Evolutionary conservation across 73 alveolate genomes (phyloP).

Genomic region (Paramecium caudatum): DNA sequence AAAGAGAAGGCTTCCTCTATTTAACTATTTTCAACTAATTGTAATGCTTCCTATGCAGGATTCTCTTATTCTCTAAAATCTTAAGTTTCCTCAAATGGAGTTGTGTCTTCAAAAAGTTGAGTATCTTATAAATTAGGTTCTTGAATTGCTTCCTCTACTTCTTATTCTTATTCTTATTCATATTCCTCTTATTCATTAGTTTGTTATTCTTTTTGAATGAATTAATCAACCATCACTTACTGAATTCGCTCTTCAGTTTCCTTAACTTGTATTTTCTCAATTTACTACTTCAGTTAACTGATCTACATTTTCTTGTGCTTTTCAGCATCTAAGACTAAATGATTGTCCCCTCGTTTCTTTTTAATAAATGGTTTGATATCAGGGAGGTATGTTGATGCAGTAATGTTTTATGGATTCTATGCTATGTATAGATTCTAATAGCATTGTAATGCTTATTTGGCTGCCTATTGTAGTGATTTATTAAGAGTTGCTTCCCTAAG

Average conservation of each 20-base stretch:
- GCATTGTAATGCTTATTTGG: conserved; percentile 41
- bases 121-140: background rate
- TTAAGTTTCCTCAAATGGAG: background rate
- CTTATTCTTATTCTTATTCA: background rate
- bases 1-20: background rate
- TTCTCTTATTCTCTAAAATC: conserved; percentile 22
- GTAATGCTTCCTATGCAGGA: background rate
- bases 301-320: background rate
- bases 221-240: background rate
- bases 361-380: conserved; percentile 40
- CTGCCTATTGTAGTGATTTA: background rate
- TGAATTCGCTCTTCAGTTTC: conserved; percentile 4
- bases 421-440: conserved; percentile 36
- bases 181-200: background rate
- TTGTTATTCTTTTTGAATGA: conserved; percentile 41
- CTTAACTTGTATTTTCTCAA: background rate
- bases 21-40: background rate
- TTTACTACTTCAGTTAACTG: background rate
- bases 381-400: background rate
- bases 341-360: conserved; percentile 53
- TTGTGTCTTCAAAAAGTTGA: conserved; percentile 14
- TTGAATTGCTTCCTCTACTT: background rate
- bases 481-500: conserved; percentile 50
- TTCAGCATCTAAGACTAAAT: conserved; percentile 35
- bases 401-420: background rate